Conservation (phyloP, 2,329 filamentous ascomycete genomes). For the Verticillium albo-atrum region DNA sequence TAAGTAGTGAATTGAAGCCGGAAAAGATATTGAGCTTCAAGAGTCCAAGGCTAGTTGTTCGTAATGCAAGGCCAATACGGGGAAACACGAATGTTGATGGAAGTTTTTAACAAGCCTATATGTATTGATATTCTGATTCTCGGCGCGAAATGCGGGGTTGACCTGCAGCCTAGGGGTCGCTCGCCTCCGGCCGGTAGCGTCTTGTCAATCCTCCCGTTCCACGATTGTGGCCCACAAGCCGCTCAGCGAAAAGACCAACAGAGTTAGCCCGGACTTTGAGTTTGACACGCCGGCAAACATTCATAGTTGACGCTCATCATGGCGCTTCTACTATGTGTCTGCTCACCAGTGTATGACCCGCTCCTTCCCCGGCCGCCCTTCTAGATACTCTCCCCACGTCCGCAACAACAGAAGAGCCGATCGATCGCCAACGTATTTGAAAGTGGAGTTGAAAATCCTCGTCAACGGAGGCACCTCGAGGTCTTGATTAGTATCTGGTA, state of each 20-base stretch:
- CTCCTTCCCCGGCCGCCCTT: not conserved
- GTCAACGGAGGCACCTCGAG: not conserved
- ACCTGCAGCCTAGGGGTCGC: not conserved
- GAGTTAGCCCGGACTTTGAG: no score
- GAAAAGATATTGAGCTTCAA: no score
- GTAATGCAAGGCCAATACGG: no score
- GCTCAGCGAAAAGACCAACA: not conserved
- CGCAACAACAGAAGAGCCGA: not conserved
- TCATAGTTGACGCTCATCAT: no score
- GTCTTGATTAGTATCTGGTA: not conserved
- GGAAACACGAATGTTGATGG: no score
- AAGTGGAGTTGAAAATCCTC: not conserved
- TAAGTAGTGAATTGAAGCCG: no score
- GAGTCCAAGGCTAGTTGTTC: no score
- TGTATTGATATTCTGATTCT: no score
- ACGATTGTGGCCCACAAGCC: not conserved
- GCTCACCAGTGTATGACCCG: not conserved
- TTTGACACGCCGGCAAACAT: no score
- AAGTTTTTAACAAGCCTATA: no score
- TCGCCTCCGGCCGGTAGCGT: not conserved
- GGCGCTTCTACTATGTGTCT: no score
- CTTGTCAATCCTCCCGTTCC: not conserved
- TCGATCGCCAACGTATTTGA: not conserved
- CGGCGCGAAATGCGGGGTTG: not conserved
- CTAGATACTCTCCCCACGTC: not conserved